Conservation (phyloP, 1,284 basidiomycete species). For the Trametes pubescens region DNA sequence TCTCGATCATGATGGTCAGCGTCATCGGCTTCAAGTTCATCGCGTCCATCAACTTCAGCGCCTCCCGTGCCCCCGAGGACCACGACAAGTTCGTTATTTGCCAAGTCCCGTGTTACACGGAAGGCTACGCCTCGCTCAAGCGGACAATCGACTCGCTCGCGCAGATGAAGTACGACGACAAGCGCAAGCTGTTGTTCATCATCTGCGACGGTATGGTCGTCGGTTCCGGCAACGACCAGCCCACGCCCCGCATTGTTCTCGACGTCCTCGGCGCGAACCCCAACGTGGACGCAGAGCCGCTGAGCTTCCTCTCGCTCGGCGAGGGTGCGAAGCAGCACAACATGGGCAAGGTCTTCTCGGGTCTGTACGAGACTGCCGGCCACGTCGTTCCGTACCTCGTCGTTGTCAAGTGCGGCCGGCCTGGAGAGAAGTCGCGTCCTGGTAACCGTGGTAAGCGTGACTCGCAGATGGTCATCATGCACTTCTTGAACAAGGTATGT, state of each 20-base stretch:
- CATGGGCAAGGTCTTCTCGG: conserved; percentile 98
- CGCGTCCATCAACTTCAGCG: conserved; percentile 90
- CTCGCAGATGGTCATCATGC: conserved; percentile 96
- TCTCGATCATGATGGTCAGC: conserved; percentile 93
- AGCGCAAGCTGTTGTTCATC: conserved; percentile 93
- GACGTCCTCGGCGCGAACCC: conserved; percentile 97
- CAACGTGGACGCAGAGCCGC: conserved; percentile 92
- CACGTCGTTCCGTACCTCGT: conserved; percentile 98
- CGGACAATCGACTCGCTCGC: conserved; percentile 95
- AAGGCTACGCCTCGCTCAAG: conserved; percentile 89
- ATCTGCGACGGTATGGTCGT: conserved; percentile 99
- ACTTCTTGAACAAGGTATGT: conserved; percentile 92
- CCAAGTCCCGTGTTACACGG: conserved; percentile 98
- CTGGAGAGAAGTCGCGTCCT: conserved; percentile 90
- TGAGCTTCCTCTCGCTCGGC: conserved; percentile 93
- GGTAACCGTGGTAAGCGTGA: conserved; percentile 98
- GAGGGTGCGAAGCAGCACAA: conserved; percentile 97
- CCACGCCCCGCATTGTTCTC: conserved; percentile 92
- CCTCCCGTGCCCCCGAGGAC: conserved; percentile 89
- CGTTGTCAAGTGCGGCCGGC: conserved; percentile 96
- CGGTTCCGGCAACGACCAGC: conserved; percentile 92
- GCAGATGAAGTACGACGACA: conserved; percentile 96
- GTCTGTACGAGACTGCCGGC: conserved; percentile 92
- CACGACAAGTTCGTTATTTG: conserved; percentile 99
- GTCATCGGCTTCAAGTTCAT: conserved; percentile 99